These are phyloP conservation scores for Sphaerulina populicola DNA, from an alignment of 2,329 filamentous ascomycete genomes.

Conservation along the genomic window DNA sequence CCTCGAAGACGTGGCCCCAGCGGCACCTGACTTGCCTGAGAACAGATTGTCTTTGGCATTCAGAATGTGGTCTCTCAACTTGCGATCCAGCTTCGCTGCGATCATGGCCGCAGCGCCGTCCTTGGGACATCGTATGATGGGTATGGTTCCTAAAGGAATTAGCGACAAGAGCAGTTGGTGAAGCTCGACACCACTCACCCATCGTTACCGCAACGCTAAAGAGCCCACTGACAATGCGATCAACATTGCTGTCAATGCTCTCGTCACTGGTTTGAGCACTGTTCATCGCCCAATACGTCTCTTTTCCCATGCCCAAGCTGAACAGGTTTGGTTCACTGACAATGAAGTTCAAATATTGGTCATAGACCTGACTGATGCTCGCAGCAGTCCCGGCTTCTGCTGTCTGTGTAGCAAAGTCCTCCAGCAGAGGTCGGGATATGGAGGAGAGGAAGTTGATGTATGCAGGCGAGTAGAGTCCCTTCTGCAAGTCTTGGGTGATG, in stretches of 20 bases:
- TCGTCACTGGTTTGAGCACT: slow-evolving; percentile 85
- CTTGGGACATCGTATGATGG: slow-evolving; percentile 90
- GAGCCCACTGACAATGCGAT: slow-evolving; percentile 88
- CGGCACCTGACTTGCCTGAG: slow-evolving; percentile 56
- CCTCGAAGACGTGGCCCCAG: slow-evolving; percentile 60
- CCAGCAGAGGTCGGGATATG: slow-evolving; percentile 77
- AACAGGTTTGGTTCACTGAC: slow-evolving; percentile 94
- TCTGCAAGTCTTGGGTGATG: slow-evolving; percentile 78
- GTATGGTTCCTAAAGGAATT: slow-evolving; percentile 62
- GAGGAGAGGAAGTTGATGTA: slow-evolving; percentile 97
- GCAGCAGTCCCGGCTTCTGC: slow-evolving; percentile 78
- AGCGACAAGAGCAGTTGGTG: slow-evolving; percentile 14
- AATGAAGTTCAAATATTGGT: slow-evolving; percentile 96
- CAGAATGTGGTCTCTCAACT: slow-evolving; percentile 88
- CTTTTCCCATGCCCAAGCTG: slow-evolving; percentile 83
- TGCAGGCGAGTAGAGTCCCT: slow-evolving; percentile 81
- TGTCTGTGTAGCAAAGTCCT: slow-evolving; percentile 88
- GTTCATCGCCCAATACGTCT: slow-evolving; percentile 94
- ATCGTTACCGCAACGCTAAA: slow-evolving; percentile 98
- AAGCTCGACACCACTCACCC: slow-evolving; percentile 50
- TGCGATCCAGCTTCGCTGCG: slow-evolving; percentile 85
- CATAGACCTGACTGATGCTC: slow-evolving; percentile 82
- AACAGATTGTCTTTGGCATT: slow-evolving; percentile 98
- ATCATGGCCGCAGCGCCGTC: slow-evolving; percentile 91
- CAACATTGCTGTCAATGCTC: slow-evolving; percentile 76